Conservation (phyloP, 495 filamentous ascomycete species). For the Geoglossum glabrum region DNA sequence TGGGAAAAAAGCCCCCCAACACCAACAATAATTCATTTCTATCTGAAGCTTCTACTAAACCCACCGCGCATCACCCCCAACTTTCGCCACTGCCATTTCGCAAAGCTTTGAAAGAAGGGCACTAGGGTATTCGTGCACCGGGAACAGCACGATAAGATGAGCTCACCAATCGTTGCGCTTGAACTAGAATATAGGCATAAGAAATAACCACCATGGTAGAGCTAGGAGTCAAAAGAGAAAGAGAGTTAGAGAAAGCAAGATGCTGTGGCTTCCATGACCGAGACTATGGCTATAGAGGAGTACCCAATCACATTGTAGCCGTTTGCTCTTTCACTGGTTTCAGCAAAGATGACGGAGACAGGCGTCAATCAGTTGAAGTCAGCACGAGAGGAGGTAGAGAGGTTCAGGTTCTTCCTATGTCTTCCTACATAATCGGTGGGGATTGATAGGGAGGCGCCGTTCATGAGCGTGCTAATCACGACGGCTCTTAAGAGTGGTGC, state of each 20-base stretch:
- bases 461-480: constrained; percentile 36
- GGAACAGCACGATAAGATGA: background rate
- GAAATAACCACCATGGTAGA: background rate
- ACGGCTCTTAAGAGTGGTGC: constrained; percentile 81
- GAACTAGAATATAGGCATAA: background rate
- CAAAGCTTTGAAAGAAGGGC: background rate
- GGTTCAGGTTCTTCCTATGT: background rate
- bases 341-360: background rate
- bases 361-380: background rate
- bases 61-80: background rate
- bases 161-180: background rate
- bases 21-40: background rate
- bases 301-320: background rate
- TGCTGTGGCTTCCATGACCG: background rate
- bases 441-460: background rate
- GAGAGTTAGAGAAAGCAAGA: background rate
- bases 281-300: background rate
- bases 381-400: background rate
- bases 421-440: background rate
- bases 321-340: background rate
- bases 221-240: background rate
- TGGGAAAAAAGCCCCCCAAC: background rate
- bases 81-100: background rate
- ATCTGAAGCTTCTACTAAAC: background rate
- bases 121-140: background rate